Conservation (phyloP, 495 filamentous ascomycete species). For the Corynascus novoguineensis region DNA sequence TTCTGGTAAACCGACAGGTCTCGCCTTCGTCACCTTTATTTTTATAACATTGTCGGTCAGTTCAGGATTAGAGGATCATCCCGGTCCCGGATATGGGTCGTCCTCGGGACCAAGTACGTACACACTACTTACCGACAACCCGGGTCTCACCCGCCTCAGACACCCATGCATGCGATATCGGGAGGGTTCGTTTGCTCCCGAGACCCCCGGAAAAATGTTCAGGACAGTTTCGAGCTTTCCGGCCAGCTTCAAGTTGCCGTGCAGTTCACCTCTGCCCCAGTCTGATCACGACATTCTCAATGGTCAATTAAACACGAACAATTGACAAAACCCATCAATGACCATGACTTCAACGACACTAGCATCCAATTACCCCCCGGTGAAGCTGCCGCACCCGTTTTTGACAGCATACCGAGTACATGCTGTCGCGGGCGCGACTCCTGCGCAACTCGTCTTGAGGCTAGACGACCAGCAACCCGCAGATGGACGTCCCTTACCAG, state of each 20-base stretch:
- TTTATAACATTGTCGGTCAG: background rate
- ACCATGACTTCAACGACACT: constrained; percentile 1
- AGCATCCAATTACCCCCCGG: constrained; percentile 14
- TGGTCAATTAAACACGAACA: too few relatives aligned
- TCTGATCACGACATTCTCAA: too few relatives aligned
- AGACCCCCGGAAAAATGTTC: background rate
- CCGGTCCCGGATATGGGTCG: background rate
- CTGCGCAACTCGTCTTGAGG: constrained; percentile 17
- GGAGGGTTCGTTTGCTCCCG: background rate
- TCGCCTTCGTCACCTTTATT: background rate
- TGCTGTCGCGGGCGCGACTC: constrained; percentile 13
- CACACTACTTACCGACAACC: background rate
- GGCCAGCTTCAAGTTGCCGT: too few relatives aligned
- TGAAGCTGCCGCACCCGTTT: constrained; percentile 38
- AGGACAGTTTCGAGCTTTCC: background rate
- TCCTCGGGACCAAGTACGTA: background rate
- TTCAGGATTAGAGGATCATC: background rate
- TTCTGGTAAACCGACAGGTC: background rate
- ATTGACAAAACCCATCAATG: too few relatives aligned
- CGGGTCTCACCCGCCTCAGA: background rate
- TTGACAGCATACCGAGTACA: constrained; percentile 33
- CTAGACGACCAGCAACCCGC: constrained; percentile 16
- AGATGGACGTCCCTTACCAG: constrained; percentile 16
- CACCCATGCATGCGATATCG: constrained; percentile 10
- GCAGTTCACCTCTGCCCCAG: too few relatives aligned